Base-by-base conservation (phyloP, 108 stramenopile genomes). In the Seminavis robusta region DNA sequence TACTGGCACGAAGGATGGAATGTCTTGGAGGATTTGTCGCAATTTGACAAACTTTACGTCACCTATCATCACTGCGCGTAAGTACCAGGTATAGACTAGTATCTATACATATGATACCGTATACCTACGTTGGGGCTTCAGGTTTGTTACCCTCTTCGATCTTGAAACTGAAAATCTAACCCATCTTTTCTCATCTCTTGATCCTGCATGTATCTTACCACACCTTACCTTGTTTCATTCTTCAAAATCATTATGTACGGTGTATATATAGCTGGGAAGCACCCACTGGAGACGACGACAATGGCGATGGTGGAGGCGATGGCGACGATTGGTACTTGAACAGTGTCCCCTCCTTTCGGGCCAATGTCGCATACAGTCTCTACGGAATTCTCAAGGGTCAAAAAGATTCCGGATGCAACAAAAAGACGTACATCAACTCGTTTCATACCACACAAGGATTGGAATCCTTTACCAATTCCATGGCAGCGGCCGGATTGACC, bases 401-500 rank as follows among this genome's bases (percentile, higher is more conserved):
- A 3, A 10, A n/a, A 30, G 52, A 42, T 3, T 21, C 20, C 11
- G 52, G 37, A 32, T 63, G 74, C 46, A 16, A 17, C 6, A 30
- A 29, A 26, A 16, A 29, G 4, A 59, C 58, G 3, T 76, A 52
- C 29, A 71, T 76, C 53, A 76, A 76, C 36, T 69, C 67, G 0
- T 76, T 76, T 36, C 71, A 65, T 64, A 69, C 74, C 34, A 59
- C 49, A 24, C 41, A 47, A 5, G 74, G 74, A 28, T 40, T 59
- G 4, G 56, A 67, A 15, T 52, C 36, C 4, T 30, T 66, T 66
- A 30, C 25, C 4, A 32, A 53, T 7, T 17, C 34, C 4, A 17
- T 53, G 13, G 6, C 17, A 8, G 16, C 9, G 8, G 11, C 44
- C 8, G 44, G 44, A 11, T 37, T 37, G 36, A 11, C 9, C 36